Evolutionary conservation across 73 alveolate species (phyloP).

Genomic region (Symbiodinium natans): DNA sequence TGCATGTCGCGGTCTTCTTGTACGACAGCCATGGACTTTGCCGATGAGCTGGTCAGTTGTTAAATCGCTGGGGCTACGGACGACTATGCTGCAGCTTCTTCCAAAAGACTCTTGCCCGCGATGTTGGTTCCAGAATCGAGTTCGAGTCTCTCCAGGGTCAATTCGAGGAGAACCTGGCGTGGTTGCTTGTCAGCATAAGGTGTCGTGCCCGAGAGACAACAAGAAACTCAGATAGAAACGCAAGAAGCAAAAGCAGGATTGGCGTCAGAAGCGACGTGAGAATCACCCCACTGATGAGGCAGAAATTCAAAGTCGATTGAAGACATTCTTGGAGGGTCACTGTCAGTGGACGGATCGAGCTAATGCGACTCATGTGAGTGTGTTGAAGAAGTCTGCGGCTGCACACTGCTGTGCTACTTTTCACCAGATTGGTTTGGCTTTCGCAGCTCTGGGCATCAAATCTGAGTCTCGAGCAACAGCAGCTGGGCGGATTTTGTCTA

Average conservation of each 20-base stretch:
- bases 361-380: not conserved
- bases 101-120: not conserved
- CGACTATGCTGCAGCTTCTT: not conserved
- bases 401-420: not conserved
- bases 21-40: not conserved
- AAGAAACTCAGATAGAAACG: not conserved
- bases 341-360: not conserved
- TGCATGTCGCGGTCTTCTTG: not conserved
- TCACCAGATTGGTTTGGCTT: not conserved
- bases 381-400: not conserved
- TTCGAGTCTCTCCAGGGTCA: not conserved
- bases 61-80: not conserved
- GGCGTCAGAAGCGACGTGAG: not conserved
- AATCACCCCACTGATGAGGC: not conserved
- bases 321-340: not conserved
- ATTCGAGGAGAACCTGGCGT: not conserved
- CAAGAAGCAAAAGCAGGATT: not conserved
- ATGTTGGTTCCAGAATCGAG: not conserved
- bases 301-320: not conserved
- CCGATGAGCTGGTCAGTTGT: not conserved
- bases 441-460: not conserved
- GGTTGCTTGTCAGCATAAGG: not conserved
- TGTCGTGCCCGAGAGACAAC: not conserved
- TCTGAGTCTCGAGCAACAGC: not conserved
- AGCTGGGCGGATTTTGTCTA: not conserved